Evolutionary conservation across 176 grass and related monocot species (phyloP), one percentile per base, ranked within the genome.

Genomic region (Juncus effusus): DNA sequence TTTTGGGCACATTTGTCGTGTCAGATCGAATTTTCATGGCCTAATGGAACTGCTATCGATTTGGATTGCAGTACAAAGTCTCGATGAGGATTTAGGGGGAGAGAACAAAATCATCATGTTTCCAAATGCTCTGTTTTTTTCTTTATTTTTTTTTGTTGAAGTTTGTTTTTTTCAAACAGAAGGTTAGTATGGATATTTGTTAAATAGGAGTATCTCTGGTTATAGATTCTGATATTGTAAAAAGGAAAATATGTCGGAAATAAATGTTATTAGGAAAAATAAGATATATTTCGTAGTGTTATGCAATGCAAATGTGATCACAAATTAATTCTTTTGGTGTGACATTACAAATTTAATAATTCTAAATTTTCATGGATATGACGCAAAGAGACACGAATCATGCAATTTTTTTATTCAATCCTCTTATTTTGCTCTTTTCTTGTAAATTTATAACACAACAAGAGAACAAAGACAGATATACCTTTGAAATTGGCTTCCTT

Each of bases 1-100:
- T 69, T 77, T 36, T 89, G 82, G 88, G 71, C 85, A 4, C 51
- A 77, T 4, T 54, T 91, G 5, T 15, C 60, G 2, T 96, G 93
- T 70, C 36, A 53, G 3, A 51, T 96, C 35, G 12, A 39, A 0
- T 96, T 96, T 83, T 64, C 53, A 53, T 89, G 68, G 82, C 63
- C 72, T 12, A 89, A 80, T 16, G 80, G 88, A 19, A 70, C 70
- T 0, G 63, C 71, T 5, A 13, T 64, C 8, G 59, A 41, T 35
- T 76, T 75, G 79, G 50, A 13, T 10, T 92, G 92, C 77, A 86
- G 61, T 56, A 37, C 70, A 12, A 83, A 76, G 66, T 76, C 70
- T 36, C 38, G 37, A 9, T 55, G 61, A 45, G 44, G 44, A 47
- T 47, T 6, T 9, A 47, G 4, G 9, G 44, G 44, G 28, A 16